Conservation (phyloP, 208 protist species). For the Crithidia fasciculata region DNA sequence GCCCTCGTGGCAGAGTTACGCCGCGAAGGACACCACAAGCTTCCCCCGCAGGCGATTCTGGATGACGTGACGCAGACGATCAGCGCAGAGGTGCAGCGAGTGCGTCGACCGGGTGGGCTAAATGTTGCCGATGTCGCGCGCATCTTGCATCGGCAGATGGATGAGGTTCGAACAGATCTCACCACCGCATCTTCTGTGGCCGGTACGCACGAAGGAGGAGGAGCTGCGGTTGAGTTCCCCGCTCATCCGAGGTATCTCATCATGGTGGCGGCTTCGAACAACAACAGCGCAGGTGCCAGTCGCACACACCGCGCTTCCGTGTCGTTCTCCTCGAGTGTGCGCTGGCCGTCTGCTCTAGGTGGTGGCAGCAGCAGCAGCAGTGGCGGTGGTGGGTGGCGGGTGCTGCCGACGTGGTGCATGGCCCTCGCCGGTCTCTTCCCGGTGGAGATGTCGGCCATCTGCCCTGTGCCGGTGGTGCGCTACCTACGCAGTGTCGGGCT, state of each 20-base stretch:
- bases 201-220: not conserved
- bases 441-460: slow-evolving; percentile 36
- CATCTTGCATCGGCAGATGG: slow-evolving; percentile 23
- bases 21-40: slow-evolving; percentile 22
- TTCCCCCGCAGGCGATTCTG: slow-evolving; percentile 43
- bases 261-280: not conserved
- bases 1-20: slow-evolving; percentile 22
- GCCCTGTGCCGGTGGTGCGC: slow-evolving; percentile 34
- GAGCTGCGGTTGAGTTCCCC: slow-evolving; percentile 14
- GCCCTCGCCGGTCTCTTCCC: slow-evolving; percentile 56
- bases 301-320: not conserved
- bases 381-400: slow-evolving; percentile 1
- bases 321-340: not conserved
- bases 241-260: slow-evolving; percentile 12
- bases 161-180: slow-evolving; percentile 35
- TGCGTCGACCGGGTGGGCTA: not conserved
- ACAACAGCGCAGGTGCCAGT: not conserved
- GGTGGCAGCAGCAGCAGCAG: too few relatives aligned
- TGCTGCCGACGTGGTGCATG: slow-evolving; percentile 57
- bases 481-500: slow-evolving; percentile 61
- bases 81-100: slow-evolving; percentile 1
- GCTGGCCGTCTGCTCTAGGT: too few relatives aligned
- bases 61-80: slow-evolving; percentile 41
- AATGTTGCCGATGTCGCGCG: slow-evolving; percentile 13
- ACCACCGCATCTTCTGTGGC: not conserved